Percentiles rank a stretch among this genome's conserved stretches.
Evolutionary conservation across 108 stramenopile genomes (phyloP).

Genomic region (Cylindrotheca fusiformis): DNA sequence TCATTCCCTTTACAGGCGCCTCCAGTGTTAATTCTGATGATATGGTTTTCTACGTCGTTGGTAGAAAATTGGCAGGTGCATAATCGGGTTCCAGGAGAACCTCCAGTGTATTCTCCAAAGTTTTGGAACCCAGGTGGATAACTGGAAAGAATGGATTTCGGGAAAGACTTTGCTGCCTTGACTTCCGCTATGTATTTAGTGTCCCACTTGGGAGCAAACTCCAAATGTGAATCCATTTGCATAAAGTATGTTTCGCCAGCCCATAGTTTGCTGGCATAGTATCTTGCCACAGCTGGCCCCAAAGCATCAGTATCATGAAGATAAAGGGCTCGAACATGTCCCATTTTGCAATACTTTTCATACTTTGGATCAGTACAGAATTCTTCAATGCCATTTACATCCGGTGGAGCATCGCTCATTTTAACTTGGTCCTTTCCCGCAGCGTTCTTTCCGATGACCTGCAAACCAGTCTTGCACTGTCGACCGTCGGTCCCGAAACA

Average conservation of each 20-base stretch:
- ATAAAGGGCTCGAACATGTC: slow-evolving; percentile 78
- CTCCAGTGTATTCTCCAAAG: slow-evolving; percentile 34
- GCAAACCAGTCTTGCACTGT: slow-evolving; percentile 71
- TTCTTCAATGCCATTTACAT: slow-evolving; percentile 70
- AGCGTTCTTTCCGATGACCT: slow-evolving; percentile 57
- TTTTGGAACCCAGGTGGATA: slow-evolving; percentile 81
- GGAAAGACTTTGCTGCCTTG: slow-evolving; percentile 52
- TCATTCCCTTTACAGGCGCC: slow-evolving; percentile 5
- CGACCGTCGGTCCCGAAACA: slow-evolving; percentile 66
- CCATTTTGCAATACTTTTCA: slow-evolving; percentile 54
- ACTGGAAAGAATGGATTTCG: slow-evolving; percentile 67
- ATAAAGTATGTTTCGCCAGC: slow-evolving; percentile 88
- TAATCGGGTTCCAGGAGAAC: slow-evolving; percentile 49
- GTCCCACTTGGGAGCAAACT: slow-evolving; percentile 85
- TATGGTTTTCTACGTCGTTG: slow-evolving; percentile 61
- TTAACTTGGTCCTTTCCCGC: slow-evolving; percentile 42
- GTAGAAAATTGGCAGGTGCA: slow-evolving; percentile 58
- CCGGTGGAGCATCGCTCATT: slow-evolving; percentile 63
- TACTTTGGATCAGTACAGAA: slow-evolving; percentile 62
- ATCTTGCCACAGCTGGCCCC: slow-evolving; percentile 91
- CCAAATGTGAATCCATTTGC: slow-evolving; percentile 88
- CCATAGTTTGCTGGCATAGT: slow-evolving; percentile 90
- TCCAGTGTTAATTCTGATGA: slow-evolving; percentile 66
- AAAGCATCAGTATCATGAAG: slow-evolving; percentile 87
- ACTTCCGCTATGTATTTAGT: slow-evolving; percentile 58